Evolutionary conservation across 345 rosid species (phyloP), one percentile per base, ranked within the genome.

Genomic region (Capsella bursapastoris): DNA sequence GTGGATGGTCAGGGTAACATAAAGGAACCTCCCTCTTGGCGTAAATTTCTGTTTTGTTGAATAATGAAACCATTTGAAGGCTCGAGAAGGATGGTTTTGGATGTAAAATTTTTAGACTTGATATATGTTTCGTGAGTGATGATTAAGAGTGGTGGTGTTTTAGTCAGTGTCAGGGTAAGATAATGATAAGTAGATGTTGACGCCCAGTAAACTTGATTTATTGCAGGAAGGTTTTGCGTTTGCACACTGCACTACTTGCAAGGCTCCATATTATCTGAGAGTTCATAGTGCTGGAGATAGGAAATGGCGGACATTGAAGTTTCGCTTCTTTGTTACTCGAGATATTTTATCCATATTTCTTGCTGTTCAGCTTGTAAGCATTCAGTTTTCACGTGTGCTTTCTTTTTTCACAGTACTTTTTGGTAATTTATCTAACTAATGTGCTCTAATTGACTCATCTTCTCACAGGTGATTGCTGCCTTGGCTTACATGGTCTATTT

Each of bases 231-330:
- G 98, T 48, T 92, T 92, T 83, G 98, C 99, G 64, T 96, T 96
- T 89, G 93, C 98, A 51, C 99, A 96, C 80, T 96, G 99, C 81
- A 96, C 98, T 44, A 96, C 98, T 81, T 96, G 99, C 86, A 96
- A 96, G 87, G 92, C 95, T 57, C 96, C 97, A 49, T 96, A 96
- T 78, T 92, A 96, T 87, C 82, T 92, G 81, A 87, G 99, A 82
- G 98, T 96, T 83, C 98, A 96, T 80, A 94, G 81, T 73, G 96
- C 96, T 37, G 92, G 97, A 73, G 98, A 96, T 71, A 86, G 98
- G 83, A 90, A 88, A 79, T 96, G 99, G 99, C 82, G 97, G 57
- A 89, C 95, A 31, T 68, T 96, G 78, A 96, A 96, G 84, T 96
- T 96, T 80, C 90, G 97, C 25, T 96, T 96, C 83, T 96, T 96